Evolutionary conservation across 2,329 filamentous ascomycete genomes (phyloP).

Genomic region (Neonectria ditissima): DNA sequence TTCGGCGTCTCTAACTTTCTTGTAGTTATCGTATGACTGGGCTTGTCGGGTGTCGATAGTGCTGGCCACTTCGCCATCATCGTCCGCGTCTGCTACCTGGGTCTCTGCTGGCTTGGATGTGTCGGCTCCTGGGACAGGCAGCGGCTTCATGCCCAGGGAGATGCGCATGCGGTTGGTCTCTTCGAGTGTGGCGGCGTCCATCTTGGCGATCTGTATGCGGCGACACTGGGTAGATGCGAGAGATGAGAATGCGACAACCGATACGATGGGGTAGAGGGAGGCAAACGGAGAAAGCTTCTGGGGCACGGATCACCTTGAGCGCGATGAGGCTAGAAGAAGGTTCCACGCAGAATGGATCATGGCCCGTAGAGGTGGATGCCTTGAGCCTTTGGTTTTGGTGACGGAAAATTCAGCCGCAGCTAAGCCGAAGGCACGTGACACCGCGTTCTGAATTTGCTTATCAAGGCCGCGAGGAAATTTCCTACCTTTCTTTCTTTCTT

Average conservation of each 20-base stretch:
- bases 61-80: conserved; percentile 77
- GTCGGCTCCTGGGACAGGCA: conserved; percentile 81
- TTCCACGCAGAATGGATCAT: conserved; percentile 1
- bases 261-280: conserved; percentile 12
- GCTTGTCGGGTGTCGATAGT: conserved; percentile 87
- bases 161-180: conserved; percentile 93
- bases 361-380: neutral
- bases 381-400: neutral
- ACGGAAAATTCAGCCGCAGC: conserved; percentile 20
- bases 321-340: conserved; percentile 12
- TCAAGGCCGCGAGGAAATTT: conserved; percentile 50
- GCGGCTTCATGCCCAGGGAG: conserved; percentile 88
- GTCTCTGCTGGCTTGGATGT: conserved; percentile 53
- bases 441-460: conserved; percentile 32
- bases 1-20: conserved; percentile 75
- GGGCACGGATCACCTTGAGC: conserved; percentile 37
- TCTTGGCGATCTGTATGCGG: conserved; percentile 47
- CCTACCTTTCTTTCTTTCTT: conserved; percentile 51
- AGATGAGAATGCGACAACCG: conserved; percentile 13
- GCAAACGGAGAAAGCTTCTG: conserved; percentile 16
- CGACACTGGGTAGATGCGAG: conserved; percentile 1
- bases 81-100: conserved; percentile 68
- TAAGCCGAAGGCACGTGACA: conserved; percentile 29
- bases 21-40: conserved; percentile 78
- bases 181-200: conserved; percentile 82